These are phyloP conservation scores for Plasmodium gaboni DNA, from an alignment of 169 alveolate species.

Conservation along the genomic window DNA sequence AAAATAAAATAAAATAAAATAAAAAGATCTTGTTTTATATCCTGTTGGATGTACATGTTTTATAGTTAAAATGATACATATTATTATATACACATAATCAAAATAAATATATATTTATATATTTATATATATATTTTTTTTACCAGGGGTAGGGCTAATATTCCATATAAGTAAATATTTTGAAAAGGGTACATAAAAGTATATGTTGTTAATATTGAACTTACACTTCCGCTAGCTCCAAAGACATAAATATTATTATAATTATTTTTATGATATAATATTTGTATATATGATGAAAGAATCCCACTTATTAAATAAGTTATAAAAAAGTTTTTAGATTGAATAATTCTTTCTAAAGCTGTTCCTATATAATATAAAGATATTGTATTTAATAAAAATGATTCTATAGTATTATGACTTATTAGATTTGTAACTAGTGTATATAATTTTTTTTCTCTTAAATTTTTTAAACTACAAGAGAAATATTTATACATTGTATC, in stretches of 20 bases:
- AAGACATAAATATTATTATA: conserved; percentile 37
- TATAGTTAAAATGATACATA: no score
- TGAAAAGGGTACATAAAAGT: conserved; percentile 24
- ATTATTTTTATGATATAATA: conserved; percentile 30
- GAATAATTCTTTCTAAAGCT: conserved; percentile 21
- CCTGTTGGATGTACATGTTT: not conserved
- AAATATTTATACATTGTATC: conserved; percentile 51
- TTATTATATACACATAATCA: not conserved
- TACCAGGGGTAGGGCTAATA: conserved; percentile 45
- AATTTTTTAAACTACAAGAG: conserved; percentile 32
- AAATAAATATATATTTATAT: not conserved
- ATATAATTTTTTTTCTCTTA: conserved; percentile 39
- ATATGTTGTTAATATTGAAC: conserved; percentile 45
- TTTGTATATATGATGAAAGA: conserved; percentile 39
- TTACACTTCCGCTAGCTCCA: conserved; percentile 72
- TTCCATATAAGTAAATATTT: conserved; percentile 37
- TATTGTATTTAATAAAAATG: conserved; percentile 50
- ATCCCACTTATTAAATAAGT: conserved; percentile 57
- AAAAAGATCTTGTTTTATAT: no score
- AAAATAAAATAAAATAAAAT: no score
- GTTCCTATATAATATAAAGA: conserved; percentile 58
- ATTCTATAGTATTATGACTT: conserved; percentile 59
- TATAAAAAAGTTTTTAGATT: conserved; percentile 21
- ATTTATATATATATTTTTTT: not conserved
- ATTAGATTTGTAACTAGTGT: conserved; percentile 39